Base-by-base conservation (phyloP, 2,329 filamentous ascomycete species). In the Pseudogymnoascus sp. region DNA sequence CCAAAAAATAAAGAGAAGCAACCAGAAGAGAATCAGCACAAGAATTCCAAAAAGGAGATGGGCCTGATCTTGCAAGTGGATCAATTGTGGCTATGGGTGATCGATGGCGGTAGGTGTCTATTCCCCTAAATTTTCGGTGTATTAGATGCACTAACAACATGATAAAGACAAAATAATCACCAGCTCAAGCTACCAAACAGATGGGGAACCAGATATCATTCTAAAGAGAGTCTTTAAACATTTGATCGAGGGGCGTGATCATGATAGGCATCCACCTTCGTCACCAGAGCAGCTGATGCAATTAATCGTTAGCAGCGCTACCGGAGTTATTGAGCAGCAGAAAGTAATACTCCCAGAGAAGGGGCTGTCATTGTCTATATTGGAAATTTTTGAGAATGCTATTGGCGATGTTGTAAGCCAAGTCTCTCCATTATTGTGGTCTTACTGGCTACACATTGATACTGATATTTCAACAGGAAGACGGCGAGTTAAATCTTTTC, bases 161-260 rank as follows among this genome's bases (percentile, higher is more conserved):
- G 4, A 18, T 11, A 33, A 16, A 54, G 47, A 54, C 9, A 54
- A 54, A 54, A 54, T 54, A 54, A 54, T 54, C n/a, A 54, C 47
- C n/a, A 54, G 47, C 9, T 54, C 47, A 54, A 54, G 25, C 28
- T 54, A 54, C n/a, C 47, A 54, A 54, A 18, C n/a, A 33, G 47
- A 54, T 4, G 47, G n/a, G 11, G 47, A 54, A 5, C 47, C 28
- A 14, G 47, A 54, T 18, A 54, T 18, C n/a, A 54, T 54, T 4
- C 8, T 54, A 2, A 54, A 33, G 47, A 54, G 25, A 2, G 47
- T 54, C 9, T 33, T 54, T 5, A 54, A 18, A 5, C 47, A 54
- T 28, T 18, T 54, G 25, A 33, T 54, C 4, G 47, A 54, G 18
- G 47, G 47, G 11, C 47, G 47, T 54, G 47, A 33, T 54, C 43